A percentile compares a stretch with the other conserved stretches of the same genome.
phyloP scores from a whole-genome alignment of 1,284 basidiomycete genomes.

The Mixia osmundae region DNA sequence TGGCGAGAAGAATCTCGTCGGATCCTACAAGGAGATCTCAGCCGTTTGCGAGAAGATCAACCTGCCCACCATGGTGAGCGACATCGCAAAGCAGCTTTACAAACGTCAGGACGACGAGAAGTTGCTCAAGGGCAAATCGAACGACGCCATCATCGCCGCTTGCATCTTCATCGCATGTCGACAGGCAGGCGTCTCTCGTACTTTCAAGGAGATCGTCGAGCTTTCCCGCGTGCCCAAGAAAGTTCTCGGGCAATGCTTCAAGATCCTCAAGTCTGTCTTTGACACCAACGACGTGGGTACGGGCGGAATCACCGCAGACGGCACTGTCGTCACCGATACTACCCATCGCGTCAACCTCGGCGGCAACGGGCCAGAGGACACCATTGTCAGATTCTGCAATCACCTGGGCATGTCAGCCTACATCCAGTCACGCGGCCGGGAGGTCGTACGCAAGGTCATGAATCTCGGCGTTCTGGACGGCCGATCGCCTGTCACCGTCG shows the following conservation, averaged over 20 bases:
- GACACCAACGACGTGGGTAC: constrained; percentile 27
- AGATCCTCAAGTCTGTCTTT: constrained; percentile 75
- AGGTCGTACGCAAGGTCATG: constrained; percentile 59
- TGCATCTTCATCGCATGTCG: constrained; percentile 97
- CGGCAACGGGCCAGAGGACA: constrained; percentile 43
- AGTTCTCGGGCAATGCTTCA: constrained; percentile 82
- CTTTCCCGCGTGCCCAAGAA: constrained; percentile 86
- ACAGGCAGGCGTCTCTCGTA: constrained; percentile 74
- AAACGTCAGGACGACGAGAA: constrained; percentile 91
- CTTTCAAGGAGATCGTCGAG: constrained; percentile 88
- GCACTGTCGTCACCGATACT: constrained; percentile 5
- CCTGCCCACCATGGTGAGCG: constrained; percentile 75
- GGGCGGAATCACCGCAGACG: constrained; percentile 8
- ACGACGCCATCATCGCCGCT: constrained; percentile 74
- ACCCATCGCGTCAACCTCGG: constrained; percentile 15
- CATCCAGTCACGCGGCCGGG: constrained; percentile 56
- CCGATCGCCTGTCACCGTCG: constrained; percentile 82
- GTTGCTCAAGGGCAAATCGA: constrained; percentile 54
- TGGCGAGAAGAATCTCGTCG: constrained; percentile 59
- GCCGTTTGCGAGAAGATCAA: constrained; percentile 88
- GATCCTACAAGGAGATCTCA: constrained; percentile 73
- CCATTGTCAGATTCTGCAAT: constrained; percentile 84
- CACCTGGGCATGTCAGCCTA: constrained; percentile 67
- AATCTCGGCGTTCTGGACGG: constrained; percentile 74
- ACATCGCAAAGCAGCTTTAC: constrained; percentile 90